Evolutionary conservation across 1,284 basidiomycete genomes (phyloP).

Genomic region (Lentinula novae-zelandiae): DNA sequence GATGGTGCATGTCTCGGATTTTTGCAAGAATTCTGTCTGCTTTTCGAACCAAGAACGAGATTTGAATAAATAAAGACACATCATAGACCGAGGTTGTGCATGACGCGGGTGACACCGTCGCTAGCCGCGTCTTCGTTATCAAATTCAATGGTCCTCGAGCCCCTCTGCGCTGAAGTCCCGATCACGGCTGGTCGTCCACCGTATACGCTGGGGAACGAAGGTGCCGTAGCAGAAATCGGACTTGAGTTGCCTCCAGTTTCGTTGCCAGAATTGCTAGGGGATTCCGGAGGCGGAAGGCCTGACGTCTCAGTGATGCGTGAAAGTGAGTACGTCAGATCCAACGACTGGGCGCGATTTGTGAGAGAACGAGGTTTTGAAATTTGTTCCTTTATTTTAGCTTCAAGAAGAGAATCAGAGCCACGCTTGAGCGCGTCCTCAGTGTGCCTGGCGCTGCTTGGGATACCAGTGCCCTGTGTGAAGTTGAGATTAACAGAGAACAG

Average conservation of each 20-base stretch:
- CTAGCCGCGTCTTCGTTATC: conserved; percentile 51
- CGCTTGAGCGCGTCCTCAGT: conserved; percentile 77
- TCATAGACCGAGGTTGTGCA: conserved; percentile 74
- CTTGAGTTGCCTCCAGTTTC: conserved; percentile 69
- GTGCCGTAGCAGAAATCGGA: conserved; percentile 68
- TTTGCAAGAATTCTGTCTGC: conserved; percentile 7
- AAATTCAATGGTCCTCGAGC: conserved; percentile 29
- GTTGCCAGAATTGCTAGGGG: conserved; percentile 72
- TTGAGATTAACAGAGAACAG: background rate
- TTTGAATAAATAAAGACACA: background rate
- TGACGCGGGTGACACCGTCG: conserved; percentile 74
- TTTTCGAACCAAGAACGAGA: background rate
- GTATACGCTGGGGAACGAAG: conserved; percentile 81
- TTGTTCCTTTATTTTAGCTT: conserved; percentile 80
- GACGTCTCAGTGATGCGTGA: conserved; percentile 71
- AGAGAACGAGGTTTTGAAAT: conserved; percentile 70
- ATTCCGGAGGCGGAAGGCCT: conserved; percentile 62
- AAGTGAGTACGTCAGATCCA: conserved; percentile 75
- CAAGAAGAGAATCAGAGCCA: conserved; percentile 84
- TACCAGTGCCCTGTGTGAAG: conserved; percentile 53
- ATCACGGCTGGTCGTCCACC: conserved; percentile 48
- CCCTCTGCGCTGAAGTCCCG: conserved; percentile 41
- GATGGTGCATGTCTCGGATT: background rate
- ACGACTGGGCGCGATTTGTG: conserved; percentile 76
- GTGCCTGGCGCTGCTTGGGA: conserved; percentile 60